phyloP scores from a whole-genome alignment of 2,329 filamentous ascomycete genomes.

The Aspergillus candidus region DNA sequence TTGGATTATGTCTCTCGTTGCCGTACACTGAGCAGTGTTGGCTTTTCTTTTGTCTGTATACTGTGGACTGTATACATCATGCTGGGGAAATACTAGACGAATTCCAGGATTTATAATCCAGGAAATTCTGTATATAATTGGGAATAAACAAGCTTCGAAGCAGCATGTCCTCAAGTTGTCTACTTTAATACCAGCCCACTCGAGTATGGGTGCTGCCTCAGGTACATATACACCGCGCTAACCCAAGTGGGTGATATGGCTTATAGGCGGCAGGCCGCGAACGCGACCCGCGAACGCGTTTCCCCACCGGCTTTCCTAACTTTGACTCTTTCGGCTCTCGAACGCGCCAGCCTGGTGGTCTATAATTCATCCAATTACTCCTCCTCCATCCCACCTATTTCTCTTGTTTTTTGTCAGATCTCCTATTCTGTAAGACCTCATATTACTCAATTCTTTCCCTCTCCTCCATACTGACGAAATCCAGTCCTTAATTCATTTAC shows the following conservation, averaged over 20 bases:
- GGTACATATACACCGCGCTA: slow-evolving; percentile 11
- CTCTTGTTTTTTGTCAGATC: background rate
- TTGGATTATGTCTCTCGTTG: slow-evolving; percentile 6
- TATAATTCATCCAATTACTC: background rate
- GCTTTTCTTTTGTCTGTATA: slow-evolving; percentile 3
- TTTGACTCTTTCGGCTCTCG: slow-evolving; percentile 5
- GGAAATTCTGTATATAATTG: too few species aligned
- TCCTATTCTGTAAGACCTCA: background rate
- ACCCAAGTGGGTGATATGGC: slow-evolving; percentile 27
- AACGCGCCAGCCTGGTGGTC: background rate
- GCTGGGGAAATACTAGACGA: too few species aligned
- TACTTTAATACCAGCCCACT: background rate
- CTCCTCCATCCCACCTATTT: background rate
- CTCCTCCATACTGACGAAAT: slow-evolving; percentile 11
- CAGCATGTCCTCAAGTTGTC: background rate
- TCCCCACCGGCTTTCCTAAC: slow-evolving; percentile 21
- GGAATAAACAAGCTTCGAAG: background rate
- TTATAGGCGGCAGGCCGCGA: slow-evolving; percentile 16
- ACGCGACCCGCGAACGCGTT: slow-evolving; percentile 22
- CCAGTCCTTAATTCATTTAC: background rate
- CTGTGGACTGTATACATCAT: background rate
- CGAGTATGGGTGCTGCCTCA: slow-evolving; percentile 13
- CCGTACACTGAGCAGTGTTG: background rate
- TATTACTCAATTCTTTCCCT: slow-evolving; percentile 2
- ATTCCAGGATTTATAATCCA: too few species aligned